Percentiles rank a stretch among this genome's conserved stretches.
Conservation (phyloP, 2,329 filamentous ascomycete species). For the Alternaria arbusti region DNA sequence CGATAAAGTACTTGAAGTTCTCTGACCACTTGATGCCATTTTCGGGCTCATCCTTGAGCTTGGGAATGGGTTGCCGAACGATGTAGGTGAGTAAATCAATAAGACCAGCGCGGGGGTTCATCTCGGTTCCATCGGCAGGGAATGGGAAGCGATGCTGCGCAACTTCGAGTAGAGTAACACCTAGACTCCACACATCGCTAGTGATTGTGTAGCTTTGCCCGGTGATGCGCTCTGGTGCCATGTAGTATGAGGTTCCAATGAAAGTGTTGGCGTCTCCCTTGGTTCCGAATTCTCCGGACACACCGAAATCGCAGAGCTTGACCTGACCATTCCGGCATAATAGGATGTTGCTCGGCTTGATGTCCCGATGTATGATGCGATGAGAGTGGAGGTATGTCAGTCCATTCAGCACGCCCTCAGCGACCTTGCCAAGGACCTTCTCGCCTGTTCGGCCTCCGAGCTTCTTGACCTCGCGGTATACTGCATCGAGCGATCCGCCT, state of each 20-base stretch:
- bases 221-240: slow-evolving; percentile 97
- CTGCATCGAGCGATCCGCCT: slow-evolving; percentile 92
- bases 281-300: slow-evolving; percentile 96
- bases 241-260: slow-evolving; percentile 98
- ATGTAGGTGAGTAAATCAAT: slow-evolving; percentile 98
- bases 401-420: slow-evolving; percentile 91
- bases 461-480: slow-evolving; percentile 97
- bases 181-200: slow-evolving; percentile 96
- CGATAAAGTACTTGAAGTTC: slow-evolving; percentile 99
- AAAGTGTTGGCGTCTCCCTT: slow-evolving; percentile 99
- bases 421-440: slow-evolving; percentile 95
- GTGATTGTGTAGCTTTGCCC: slow-evolving; percentile 98
- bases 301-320: slow-evolving; percentile 98
- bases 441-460: slow-evolving; percentile 93
- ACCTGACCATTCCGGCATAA: slow-evolving; percentile 87
- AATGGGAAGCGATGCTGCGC: slow-evolving; percentile 98
- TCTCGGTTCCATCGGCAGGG: slow-evolving; percentile 93
- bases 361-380: slow-evolving; percentile 98
- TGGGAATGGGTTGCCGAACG: slow-evolving; percentile 92
- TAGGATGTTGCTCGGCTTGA: slow-evolving; percentile 97
- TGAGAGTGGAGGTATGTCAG: slow-evolving; percentile 93
- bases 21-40: slow-evolving; percentile 93
- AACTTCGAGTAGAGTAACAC: slow-evolving; percentile 97
- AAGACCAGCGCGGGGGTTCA: slow-evolving; percentile 88
- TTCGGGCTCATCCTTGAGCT: slow-evolving; percentile 91